Conservation (phyloP, 495 filamentous ascomycete genomes). For the Staphylotrichum longicolle region DNA sequence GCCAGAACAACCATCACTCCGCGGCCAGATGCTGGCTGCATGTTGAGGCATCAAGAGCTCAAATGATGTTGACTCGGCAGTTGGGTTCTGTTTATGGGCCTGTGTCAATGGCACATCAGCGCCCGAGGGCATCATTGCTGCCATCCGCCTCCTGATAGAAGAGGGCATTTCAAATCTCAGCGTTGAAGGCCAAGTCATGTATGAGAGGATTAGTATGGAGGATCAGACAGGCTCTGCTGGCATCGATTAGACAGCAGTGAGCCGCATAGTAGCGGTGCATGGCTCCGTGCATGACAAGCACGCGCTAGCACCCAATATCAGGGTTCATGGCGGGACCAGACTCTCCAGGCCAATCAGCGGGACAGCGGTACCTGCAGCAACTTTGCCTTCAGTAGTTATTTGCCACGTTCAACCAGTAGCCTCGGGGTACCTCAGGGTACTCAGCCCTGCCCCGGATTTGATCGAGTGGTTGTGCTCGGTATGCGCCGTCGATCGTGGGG, state of each 20-base stretch:
- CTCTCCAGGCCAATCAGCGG: conserved; percentile 10
- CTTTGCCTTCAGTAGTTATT: neutral
- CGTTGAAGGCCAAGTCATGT: neutral
- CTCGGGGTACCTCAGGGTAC: neutral
- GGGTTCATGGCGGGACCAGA: conserved; percentile 12
- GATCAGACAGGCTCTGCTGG: neutral
- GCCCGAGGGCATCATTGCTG: neutral
- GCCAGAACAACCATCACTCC: neutral
- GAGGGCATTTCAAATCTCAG: neutral
- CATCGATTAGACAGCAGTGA: neutral
- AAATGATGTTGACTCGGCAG: neutral
- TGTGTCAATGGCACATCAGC: no score
- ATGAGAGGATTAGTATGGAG: neutral
- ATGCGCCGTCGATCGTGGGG: conserved; percentile 20
- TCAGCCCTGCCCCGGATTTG: neutral
- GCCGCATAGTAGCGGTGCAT: neutral
- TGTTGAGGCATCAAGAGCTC: neutral
- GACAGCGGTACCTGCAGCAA: conserved; percentile 14
- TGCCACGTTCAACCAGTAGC: neutral
- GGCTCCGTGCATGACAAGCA: conserved; percentile 8
- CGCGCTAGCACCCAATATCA: conserved; percentile 6
- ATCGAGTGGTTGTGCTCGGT: conserved; percentile 8
- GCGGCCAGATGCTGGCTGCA: conserved; percentile 4
- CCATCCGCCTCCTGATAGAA: neutral
- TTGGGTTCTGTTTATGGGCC: no score